Conservation (phyloP, 495 filamentous ascomycete species). For the Symbiotaphrina buchneri region DNA sequence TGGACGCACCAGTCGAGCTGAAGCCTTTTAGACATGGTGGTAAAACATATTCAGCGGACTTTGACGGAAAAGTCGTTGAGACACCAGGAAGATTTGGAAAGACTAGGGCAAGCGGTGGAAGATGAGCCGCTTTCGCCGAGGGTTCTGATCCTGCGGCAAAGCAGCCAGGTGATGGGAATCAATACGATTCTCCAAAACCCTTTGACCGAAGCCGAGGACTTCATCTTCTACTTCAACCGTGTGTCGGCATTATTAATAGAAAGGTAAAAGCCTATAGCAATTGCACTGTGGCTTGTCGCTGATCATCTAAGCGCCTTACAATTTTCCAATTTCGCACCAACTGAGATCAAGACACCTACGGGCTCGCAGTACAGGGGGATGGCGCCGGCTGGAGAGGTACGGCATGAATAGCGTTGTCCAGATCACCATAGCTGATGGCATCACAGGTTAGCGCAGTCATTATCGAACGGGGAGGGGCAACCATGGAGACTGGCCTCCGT, state of each 20-base stretch:
- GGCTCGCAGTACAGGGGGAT: constrained; percentile 45
- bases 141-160: constrained; percentile 47
- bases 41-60: constrained; percentile 67
- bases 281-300: constrained; percentile 3
- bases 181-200: constrained; percentile 76
- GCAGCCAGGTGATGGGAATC: constrained; percentile 62
- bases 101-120: constrained; percentile 42
- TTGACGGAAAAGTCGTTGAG: constrained; percentile 65
- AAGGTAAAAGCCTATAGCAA: constrained; percentile 23
- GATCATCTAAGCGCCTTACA: constrained; percentile 38
- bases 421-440: neutral
- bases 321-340: constrained; percentile 36
- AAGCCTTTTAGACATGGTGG: constrained; percentile 46
- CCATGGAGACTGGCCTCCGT: constrained; percentile 68
- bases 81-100: constrained; percentile 54
- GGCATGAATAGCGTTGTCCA: neutral
- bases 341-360: constrained; percentile 43
- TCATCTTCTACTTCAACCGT: constrained; percentile 92
- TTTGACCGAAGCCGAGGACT: constrained; percentile 62
- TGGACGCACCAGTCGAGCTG: constrained; percentile 7
- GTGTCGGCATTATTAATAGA: constrained; percentile 68
- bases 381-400: constrained; percentile 26
- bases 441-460: constrained; percentile 54
- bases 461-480: constrained; percentile 66
- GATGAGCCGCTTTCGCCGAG: constrained; percentile 51